Evolutionary conservation across 2,329 filamentous ascomycete species (phyloP).

Genomic region (Sclerotinia glacialis): DNA sequence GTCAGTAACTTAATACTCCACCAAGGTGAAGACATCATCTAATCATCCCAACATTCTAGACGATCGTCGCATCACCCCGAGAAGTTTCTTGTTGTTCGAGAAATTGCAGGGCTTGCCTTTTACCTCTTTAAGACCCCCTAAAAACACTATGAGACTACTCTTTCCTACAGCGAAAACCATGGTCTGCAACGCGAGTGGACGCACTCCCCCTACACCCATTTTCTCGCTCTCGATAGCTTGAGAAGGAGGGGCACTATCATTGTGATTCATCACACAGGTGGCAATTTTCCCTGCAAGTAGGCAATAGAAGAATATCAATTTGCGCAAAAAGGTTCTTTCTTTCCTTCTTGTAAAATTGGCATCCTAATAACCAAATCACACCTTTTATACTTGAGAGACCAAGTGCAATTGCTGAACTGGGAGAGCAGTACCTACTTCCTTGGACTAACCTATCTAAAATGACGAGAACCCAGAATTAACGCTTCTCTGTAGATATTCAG

Average conservation of each 20-base stretch:
- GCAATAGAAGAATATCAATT: not conserved
- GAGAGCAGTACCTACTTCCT: not conserved
- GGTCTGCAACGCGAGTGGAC: conserved; percentile 27
- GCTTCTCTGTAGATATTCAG: not conserved
- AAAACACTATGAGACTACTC: not conserved
- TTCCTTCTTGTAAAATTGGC: not conserved
- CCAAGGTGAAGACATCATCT: not conserved
- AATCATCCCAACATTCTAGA: not conserved
- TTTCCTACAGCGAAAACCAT: conserved; percentile 21
- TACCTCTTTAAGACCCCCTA: not conserved
- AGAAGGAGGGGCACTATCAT: conserved; percentile 19
- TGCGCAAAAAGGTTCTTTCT: not conserved
- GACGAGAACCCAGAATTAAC: not conserved
- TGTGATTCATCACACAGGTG: conserved; percentile 27
- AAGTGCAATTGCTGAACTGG: not conserved
- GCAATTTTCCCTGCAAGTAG: not conserved
- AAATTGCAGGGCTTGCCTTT: conserved; percentile 20
- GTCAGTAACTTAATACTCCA: not conserved
- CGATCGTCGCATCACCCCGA: conserved; percentile 25
- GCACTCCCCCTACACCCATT: conserved; percentile 8
- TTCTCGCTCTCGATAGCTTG: conserved; percentile 22
- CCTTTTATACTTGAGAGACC: not conserved
- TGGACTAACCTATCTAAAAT: not conserved
- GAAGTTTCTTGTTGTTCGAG: conserved; percentile 22
- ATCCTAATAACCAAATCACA: not conserved